These are phyloP conservation scores for Cystobasidium tubakii DNA, from an alignment of 768 basidiomycete genomes.

Conservation along the genomic window DNA sequence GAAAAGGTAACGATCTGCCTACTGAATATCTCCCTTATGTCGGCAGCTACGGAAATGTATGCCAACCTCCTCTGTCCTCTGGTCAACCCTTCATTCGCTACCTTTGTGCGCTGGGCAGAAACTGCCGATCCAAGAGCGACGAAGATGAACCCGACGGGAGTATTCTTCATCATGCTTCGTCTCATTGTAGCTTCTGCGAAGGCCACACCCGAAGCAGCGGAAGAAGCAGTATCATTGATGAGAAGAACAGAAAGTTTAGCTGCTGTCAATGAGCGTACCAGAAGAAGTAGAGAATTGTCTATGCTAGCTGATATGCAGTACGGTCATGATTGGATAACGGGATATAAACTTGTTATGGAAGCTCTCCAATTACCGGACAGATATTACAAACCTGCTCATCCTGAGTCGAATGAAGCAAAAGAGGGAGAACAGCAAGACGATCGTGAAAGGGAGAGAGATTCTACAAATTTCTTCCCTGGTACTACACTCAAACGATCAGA, in stretches of 20 bases:
- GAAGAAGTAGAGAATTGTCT: slow-evolving; percentile 7
- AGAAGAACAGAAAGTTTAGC: slow-evolving; percentile 21
- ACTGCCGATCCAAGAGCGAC: neutral
- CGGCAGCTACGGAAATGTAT: slow-evolving; percentile 19
- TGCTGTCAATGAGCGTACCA: slow-evolving; percentile 22
- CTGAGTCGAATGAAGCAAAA: neutral
- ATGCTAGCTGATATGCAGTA: slow-evolving; percentile 35
- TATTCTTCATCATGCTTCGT: slow-evolving; percentile 22
- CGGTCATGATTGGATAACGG: slow-evolving; percentile 18
- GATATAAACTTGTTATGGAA: slow-evolving; percentile 17
- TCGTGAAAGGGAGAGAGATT: neutral
- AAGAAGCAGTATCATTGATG: slow-evolving; percentile 3
- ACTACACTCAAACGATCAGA: neutral
- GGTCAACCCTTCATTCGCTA: slow-evolving; percentile 22
- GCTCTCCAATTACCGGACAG: slow-evolving; percentile 34
- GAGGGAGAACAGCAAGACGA: neutral
- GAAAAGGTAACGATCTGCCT: too few relatives aligned
- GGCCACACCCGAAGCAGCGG: slow-evolving; percentile 1
- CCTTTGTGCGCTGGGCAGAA: slow-evolving; percentile 22
- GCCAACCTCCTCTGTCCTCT: slow-evolving; percentile 20
- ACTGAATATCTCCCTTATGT: neutral
- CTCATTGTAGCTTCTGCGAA: slow-evolving; percentile 12
- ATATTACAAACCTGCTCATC: slow-evolving; percentile 19
- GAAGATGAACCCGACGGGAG: slow-evolving; percentile 3
- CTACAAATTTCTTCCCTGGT: neutral